Conservation (phyloP, 345 rosid genomes). For the Durio zibethinus region DNA sequence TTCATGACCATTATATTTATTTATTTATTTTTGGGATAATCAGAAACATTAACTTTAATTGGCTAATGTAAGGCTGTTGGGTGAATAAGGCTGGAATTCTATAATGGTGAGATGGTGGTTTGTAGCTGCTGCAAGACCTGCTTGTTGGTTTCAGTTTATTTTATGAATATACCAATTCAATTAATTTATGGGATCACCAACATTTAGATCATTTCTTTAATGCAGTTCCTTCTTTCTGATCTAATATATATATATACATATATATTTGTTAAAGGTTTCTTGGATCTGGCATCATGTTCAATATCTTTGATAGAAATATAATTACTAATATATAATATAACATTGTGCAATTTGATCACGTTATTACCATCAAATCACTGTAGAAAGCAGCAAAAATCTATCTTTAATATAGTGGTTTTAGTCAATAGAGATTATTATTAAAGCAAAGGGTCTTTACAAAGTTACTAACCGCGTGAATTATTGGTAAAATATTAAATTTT, state of each 20-base stretch:
- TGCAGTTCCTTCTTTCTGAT: not conserved
- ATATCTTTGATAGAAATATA: not conserved
- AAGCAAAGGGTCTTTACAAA: not conserved
- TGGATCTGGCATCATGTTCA: not conserved
- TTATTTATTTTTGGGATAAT: constrained; percentile 12
- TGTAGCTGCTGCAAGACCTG: not conserved
- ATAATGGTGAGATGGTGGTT: not conserved
- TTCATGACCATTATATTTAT: constrained; percentile 35
- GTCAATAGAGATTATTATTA: too few relatives aligned
- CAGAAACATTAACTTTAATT: not conserved
- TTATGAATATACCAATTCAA: not conserved
- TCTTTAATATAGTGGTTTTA: not conserved
- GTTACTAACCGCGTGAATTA: too few relatives aligned
- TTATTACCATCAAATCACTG: not conserved
- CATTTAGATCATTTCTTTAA: not conserved
- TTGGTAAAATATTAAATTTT: too few relatives aligned
- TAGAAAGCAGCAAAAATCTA: not conserved
- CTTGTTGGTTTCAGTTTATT: not conserved
- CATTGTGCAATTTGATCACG: not conserved
- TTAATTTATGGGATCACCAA: constrained; percentile 22
- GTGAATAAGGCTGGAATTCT: not conserved
- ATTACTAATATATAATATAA: too few relatives aligned
- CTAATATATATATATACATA: too few relatives aligned
- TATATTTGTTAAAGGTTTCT: not conserved
- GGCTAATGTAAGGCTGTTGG: constrained; percentile 5